Percentiles rank a stretch among this genome's conserved stretches.
Evolutionary conservation across 2,329 filamentous ascomycete genomes (phyloP).

Genomic region (Aspergillus novofumigatus): DNA sequence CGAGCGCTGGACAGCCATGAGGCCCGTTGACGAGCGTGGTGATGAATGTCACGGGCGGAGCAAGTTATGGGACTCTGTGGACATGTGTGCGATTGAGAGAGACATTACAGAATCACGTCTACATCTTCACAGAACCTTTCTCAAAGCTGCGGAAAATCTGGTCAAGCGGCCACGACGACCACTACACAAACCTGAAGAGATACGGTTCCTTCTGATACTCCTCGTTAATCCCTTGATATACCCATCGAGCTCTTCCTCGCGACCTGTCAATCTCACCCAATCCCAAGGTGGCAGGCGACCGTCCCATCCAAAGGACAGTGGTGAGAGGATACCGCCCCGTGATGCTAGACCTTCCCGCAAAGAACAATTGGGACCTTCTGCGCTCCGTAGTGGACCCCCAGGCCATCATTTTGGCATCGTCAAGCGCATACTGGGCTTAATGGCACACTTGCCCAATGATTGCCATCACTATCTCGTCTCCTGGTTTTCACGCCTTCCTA

Average conservation of each 20-base stretch:
- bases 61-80: conserved; percentile 40
- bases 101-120: conserved; percentile 60
- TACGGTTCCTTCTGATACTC: conserved; percentile 74
- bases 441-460: conserved; percentile 69
- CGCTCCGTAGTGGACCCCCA: conserved; percentile 36
- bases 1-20: conserved; percentile 54
- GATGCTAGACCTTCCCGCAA: conserved; percentile 14
- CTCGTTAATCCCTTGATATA: conserved; percentile 74
- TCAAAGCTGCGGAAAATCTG: conserved; percentile 75
- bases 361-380: conserved; percentile 8
- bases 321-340: conserved; percentile 14
- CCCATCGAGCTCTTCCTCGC: conserved; percentile 30
- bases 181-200: conserved; percentile 63
- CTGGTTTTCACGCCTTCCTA: conserved; percentile 72
- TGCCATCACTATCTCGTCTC: conserved; percentile 73
- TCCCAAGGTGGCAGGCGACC: conserved; percentile 25
- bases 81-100: conserved; percentile 46
- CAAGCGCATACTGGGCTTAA: conserved; percentile 75
- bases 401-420: conserved; percentile 78
- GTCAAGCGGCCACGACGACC: conserved; percentile 73
- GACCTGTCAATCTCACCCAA: conserved; percentile 8
- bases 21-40: conserved; percentile 28
- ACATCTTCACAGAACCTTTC: conserved; percentile 63
- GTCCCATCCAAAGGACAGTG: conserved; percentile 22
- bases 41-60: conserved; percentile 18